phyloP scores from a whole-genome alignment of 23 red algal species.

The Gracilaria domingensis region DNA sequence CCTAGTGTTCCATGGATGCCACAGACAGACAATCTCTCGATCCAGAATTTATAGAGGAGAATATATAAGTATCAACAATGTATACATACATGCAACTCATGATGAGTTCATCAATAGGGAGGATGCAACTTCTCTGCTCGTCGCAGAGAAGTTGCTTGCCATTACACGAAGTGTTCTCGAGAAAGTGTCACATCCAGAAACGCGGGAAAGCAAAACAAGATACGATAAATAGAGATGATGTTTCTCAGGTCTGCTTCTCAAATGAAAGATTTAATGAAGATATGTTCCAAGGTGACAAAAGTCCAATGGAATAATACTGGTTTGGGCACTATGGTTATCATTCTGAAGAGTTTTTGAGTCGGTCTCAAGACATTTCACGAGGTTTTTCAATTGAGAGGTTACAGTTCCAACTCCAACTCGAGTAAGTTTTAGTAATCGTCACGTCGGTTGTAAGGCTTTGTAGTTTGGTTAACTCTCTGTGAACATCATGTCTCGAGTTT shows the following conservation, averaged over 20 bases:
- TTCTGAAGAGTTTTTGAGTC: not conserved
- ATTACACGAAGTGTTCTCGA: no score
- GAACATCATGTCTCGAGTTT: not conserved
- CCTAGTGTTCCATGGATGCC: not conserved
- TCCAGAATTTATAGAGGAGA: not conserved
- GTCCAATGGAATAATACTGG: not conserved
- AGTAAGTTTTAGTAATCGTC: not conserved
- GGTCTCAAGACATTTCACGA: not conserved
- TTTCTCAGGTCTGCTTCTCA: not conserved
- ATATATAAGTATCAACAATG: not conserved
- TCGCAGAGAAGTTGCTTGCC: no score
- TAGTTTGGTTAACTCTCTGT: not conserved
- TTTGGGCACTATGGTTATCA: no score
- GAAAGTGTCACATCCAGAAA: not conserved
- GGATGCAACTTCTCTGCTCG: no score
- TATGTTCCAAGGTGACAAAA: not conserved
- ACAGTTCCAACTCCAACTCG: not conserved
- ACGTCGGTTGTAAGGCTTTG: not conserved
- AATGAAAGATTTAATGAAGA: no score
- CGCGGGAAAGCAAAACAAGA: not conserved
- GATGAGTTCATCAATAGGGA: no score
- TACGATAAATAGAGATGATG: not conserved
- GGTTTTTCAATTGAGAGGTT: not conserved
- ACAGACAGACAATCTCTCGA: not conserved
- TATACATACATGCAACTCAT: no score